A percentile compares a stretch with the other conserved stretches of the same genome.
phyloP scores from a whole-genome alignment of 2,329 filamentous ascomycete genomes.

The Cercospora sp. region DNA sequence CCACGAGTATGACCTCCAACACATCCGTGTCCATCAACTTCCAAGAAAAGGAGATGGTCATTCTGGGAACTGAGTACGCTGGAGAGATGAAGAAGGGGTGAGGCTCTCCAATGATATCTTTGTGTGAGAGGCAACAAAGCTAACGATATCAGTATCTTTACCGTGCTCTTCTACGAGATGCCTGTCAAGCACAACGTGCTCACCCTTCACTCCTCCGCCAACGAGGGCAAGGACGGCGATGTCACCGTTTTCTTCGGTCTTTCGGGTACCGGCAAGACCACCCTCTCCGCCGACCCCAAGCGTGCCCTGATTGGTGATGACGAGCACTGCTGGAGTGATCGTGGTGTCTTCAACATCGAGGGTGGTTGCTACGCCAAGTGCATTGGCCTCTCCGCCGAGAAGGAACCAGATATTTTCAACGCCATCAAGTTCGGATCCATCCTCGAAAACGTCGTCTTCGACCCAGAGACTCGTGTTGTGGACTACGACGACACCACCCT shows the following conservation, averaged over 20 bases:
- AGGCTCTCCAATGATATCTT: not conserved
- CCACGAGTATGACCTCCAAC: conserved; percentile 96
- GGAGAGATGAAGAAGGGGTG: conserved; percentile 37
- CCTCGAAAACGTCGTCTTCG: conserved; percentile 97
- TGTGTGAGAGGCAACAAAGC: conserved; percentile 40
- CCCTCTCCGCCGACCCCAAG: conserved; percentile 93
- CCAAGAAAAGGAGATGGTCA: conserved; percentile 99
- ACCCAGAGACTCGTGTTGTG: conserved; percentile 82
- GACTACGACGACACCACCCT: conserved; percentile 95
- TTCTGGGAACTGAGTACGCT: conserved; percentile 97
- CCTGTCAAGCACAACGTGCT: conserved; percentile 99
- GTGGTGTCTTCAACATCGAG: conserved; percentile 98
- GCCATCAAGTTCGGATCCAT: conserved; percentile 97
- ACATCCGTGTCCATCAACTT: conserved; percentile 99
- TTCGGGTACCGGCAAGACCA: conserved; percentile 98
- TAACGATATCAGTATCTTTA: conserved; percentile 68
- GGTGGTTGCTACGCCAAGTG: conserved; percentile 99
- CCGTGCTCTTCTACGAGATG: conserved; percentile 99
- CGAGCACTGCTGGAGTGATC: conserved; percentile 99
- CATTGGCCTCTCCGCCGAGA: conserved; percentile 94
- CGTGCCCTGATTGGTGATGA: conserved; percentile 95
- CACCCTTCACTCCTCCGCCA: conserved; percentile 96
- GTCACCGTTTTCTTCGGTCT: conserved; percentile 99
- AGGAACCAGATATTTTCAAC: conserved; percentile 96
- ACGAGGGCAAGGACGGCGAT: conserved; percentile 91